Evolutionary conservation across 768 basidiomycete genomes (phyloP).

Genomic region (Auricularia heimuer): DNA sequence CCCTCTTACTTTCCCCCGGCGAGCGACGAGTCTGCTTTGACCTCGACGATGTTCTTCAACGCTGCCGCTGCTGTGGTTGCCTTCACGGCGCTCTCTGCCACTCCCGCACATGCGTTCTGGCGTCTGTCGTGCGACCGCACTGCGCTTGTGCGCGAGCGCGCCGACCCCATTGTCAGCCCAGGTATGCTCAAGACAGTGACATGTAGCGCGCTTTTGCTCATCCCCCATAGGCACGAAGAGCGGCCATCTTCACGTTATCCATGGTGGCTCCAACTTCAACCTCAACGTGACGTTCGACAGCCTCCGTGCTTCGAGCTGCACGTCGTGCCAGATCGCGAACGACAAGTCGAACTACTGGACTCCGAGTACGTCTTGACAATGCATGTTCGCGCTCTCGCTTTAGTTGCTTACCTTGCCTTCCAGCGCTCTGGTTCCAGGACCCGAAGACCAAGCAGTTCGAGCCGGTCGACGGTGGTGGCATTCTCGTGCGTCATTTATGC

Average conservation of each 20-base stretch:
- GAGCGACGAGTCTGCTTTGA: too few species aligned
- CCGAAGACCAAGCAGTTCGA: background rate
- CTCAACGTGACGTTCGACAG: background rate
- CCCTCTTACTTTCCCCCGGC: too few species aligned
- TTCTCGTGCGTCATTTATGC: background rate
- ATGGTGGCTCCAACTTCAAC: background rate
- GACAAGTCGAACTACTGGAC: conserved; percentile 2
- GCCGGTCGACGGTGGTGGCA: background rate
- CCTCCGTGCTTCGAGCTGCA: background rate
- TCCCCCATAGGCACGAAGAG: background rate
- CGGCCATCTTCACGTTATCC: background rate
- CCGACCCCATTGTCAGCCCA: background rate
- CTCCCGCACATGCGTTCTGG: background rate
- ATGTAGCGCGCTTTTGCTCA: background rate
- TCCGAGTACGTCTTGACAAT: background rate
- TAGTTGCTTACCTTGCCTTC: too few species aligned
- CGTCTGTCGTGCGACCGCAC: background rate
- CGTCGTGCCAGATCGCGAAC: background rate
- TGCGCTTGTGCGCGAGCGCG: background rate
- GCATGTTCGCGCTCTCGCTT: too few species aligned
- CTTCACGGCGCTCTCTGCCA: background rate
- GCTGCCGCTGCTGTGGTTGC: too few species aligned
- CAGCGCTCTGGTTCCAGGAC: conserved; percentile 1
- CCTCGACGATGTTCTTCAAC: too few species aligned
- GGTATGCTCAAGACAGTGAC: background rate